Base-by-base conservation (phyloP, 306 rosid genomes). In the Vachellia pachyceras region DNA sequence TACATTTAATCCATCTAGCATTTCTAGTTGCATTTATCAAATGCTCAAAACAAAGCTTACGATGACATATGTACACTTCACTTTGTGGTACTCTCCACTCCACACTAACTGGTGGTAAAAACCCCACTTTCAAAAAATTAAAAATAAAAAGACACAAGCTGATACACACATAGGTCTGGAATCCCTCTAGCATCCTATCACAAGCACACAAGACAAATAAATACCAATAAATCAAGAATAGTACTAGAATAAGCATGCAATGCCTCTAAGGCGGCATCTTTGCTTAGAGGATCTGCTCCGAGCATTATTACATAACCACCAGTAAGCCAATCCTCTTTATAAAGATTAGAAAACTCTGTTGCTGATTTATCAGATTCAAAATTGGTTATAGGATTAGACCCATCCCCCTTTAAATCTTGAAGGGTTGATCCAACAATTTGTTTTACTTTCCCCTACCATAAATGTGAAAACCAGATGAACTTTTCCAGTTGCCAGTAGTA, bases 261-360 rank as follows among this genome's bases (percentile, higher is more conserved):
- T 78, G 98, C 99, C 85, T 95, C 91, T 44, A 87, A 80, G 40
- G 97, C 93, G 44, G 97, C 91, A 88, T 80, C 86, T 86, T 65
- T 87, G 76, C 99, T 93, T 78, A 92, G 86, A 85, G 99, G 91
- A 72, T 93, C 99, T 3, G 91, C 94, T 74, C 98, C 98, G 12
- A 96, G 93, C 99, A 96, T 92, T 79, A 96, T 90, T 11, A 90
- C 97, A 78, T 93, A 97, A 69, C 99, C 99, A 72, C 98, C 99
- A 3, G 81, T 85, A 57, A 92, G 94, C 66, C 87, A 89, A 88
- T 96, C 94, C 52, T 77, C 88, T 84, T 85, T 88, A 83, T 96
- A 96, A 89, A 93, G 86, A 49, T 68, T 70, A 9, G 97, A 94
- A 83, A 75, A 95, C 83, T 87, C 97, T n/a, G 90, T 93, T 1